Evolutionary conservation across 2,329 filamentous ascomycete genomes (phyloP).

Genomic region (Microcyclospora tardicrescens): DNA sequence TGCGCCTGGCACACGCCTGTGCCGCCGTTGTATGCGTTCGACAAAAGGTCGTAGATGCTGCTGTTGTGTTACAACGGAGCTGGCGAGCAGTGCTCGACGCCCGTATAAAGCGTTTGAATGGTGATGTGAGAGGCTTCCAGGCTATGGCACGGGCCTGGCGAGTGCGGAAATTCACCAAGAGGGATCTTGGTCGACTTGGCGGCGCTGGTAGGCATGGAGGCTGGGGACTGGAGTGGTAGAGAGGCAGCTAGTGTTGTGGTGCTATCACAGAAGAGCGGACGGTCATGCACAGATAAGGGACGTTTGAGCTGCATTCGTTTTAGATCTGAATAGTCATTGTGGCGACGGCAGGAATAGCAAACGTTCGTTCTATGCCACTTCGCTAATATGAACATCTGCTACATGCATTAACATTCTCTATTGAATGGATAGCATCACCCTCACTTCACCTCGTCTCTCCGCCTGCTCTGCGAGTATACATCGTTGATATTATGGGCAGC

Average conservation of each 20-base stretch:
- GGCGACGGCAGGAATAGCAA: too few species aligned
- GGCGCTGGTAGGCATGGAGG: constrained; percentile 22
- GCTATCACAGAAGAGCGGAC: too few species aligned
- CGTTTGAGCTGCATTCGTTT: too few species aligned
- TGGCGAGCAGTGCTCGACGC: constrained; percentile 29
- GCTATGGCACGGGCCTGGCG: constrained; percentile 30
- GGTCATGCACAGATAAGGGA: neutral
- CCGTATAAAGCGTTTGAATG: constrained; percentile 24
- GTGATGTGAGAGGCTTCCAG: constrained; percentile 30
- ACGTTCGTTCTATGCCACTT: too few species aligned
- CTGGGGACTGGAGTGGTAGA: constrained; percentile 11
- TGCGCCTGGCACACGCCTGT: constrained; percentile 35
- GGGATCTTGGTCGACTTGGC: constrained; percentile 12
- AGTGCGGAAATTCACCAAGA: constrained; percentile 15
- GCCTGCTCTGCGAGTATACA: too few species aligned
- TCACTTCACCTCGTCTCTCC: too few species aligned
- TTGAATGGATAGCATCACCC: too few species aligned
- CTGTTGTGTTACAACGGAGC: constrained; percentile 31
- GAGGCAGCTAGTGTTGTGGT: neutral
- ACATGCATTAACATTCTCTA: too few species aligned
- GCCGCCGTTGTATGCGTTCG: constrained; percentile 33
- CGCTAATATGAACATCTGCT: too few species aligned
- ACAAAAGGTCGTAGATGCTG: constrained; percentile 28
- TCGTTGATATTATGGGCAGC: too few species aligned
- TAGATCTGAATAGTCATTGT: too few species aligned